Base-by-base conservation (phyloP, 108 stramenopile species). In the Ochromonas danica region DNA sequence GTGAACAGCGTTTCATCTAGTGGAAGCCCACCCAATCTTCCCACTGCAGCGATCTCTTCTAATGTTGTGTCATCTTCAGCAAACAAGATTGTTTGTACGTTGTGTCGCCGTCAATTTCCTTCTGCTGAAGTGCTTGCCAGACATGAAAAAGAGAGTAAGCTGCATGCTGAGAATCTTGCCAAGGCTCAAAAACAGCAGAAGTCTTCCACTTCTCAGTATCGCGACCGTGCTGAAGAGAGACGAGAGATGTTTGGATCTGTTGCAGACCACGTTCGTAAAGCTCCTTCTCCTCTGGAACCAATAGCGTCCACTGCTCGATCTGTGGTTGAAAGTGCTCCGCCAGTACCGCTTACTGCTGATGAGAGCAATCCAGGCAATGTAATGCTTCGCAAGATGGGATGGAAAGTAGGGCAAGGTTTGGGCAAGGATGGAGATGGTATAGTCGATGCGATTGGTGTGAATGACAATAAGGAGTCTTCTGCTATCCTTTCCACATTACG, bases 141-240 rank as follows among this genome's bases (percentile, higher is more conserved):
- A 82, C 84, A 85, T 71, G 84, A 85, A 83, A 78, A 62, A 31
- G 83, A 85, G 35, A 83, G 82, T 0, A 85, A 85, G 71, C 82
- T 85, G 17, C 84, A 85, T 81, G 83, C 83, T 33, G 84, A 85
- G 0, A 85, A 85, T 83, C 72, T 85, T 33, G 82, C 82, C 51
- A 75, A 75, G 40, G 3, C 27, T 35, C 63, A 67, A 36, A 22
- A 67, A 36, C 31, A 35, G 36, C 40, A 38, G 67, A 10, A 40
- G 22, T 22, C 10, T 10, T 22, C 67, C 14, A 10, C 10, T 10
- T 22, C 39, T 10, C 39, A 40, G 67, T 70, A 70, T 31, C 67
- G 67, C 14, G 67, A 70, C 67, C 67, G 67, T 22, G 67, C 67
- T 31, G 36, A 38, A 17, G 67, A 70, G 40, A 14, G 67, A 22